Conservation (phyloP, 2,329 filamentous ascomycete genomes). For the Alternaria hordeiaustralica region DNA sequence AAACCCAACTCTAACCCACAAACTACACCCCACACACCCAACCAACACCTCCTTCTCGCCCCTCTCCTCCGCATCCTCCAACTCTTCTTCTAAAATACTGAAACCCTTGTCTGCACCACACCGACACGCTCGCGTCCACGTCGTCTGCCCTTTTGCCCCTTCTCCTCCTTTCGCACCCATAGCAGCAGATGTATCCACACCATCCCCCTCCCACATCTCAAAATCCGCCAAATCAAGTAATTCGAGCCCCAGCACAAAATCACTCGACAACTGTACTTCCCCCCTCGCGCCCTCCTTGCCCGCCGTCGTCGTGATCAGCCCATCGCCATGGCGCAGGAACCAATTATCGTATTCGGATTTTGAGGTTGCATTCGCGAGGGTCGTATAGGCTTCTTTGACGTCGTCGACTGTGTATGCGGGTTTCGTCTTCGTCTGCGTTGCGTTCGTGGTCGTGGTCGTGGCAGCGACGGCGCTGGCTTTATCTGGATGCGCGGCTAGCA, state of each 20-base stretch:
- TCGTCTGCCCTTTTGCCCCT: slow-evolving; percentile 6
- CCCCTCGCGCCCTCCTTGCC: background rate
- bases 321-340: slow-evolving; percentile 13
- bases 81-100: slow-evolving; percentile 60
- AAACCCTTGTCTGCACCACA: slow-evolving; percentile 66
- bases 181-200: background rate
- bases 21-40: slow-evolving; percentile 68
- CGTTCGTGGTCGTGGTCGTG: background rate
- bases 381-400: slow-evolving; percentile 65
- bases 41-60: slow-evolving; percentile 66
- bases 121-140: slow-evolving; percentile 63
- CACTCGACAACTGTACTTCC: slow-evolving; percentile 13
- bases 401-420: slow-evolving; percentile 59
- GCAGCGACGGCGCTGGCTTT: slow-evolving; percentile 45
- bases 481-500: slow-evolving; percentile 66
- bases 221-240: slow-evolving; percentile 64
- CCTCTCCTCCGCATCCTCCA: slow-evolving; percentile 58
- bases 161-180: slow-evolving; percentile 25
- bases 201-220: slow-evolving; percentile 8
- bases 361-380: slow-evolving; percentile 54
- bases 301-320: background rate
- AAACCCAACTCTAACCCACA: slow-evolving; percentile 68
- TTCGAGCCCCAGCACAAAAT: slow-evolving; percentile 59
- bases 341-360: slow-evolving; percentile 53
- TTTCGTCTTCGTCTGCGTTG: background rate